phyloP scores from a whole-genome alignment of 306 rosid genomes.

The Begonia loranthoides region DNA sequence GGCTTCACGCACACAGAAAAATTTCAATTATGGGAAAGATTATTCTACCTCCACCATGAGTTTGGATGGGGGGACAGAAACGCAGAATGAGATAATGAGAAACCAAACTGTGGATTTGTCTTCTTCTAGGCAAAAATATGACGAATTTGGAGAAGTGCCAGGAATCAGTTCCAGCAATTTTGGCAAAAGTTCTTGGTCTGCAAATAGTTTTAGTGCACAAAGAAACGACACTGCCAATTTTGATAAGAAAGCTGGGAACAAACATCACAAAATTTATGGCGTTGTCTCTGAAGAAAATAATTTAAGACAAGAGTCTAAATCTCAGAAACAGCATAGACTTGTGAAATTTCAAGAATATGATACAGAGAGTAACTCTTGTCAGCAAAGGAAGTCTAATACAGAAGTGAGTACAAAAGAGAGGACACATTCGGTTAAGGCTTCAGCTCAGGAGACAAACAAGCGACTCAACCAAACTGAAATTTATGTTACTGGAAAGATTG shows the following conservation, averaged over 20 bases:
- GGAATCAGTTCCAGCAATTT: constrained; percentile 19
- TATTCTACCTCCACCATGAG: constrained; percentile 20
- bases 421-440: constrained; percentile 16
- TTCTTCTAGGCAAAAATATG: constrained; percentile 26
- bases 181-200: constrained; percentile 19
- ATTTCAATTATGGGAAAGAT: constrained; percentile 25
- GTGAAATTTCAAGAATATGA: constrained; percentile 27
- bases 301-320: constrained; percentile 12
- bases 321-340: constrained; percentile 21
- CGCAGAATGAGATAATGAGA: constrained; percentile 25
- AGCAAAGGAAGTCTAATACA: constrained; percentile 17
- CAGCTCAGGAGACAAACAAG: constrained; percentile 30
- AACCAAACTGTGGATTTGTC: constrained; percentile 18
- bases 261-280: constrained; percentile 13
- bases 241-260: constrained; percentile 22
- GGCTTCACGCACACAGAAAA: constrained; percentile 36
- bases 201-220: constrained; percentile 15
- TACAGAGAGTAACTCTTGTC: constrained; percentile 22
- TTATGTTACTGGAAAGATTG: constrained; percentile 13
- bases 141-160: constrained; percentile 18
- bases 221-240: constrained; percentile 28
- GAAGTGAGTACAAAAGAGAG: constrained; percentile 23
- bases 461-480: constrained; percentile 24
- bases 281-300: constrained; percentile 18
- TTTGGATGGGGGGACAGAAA: constrained; percentile 23